Evolutionary conservation across 345 rosid genomes (phyloP).

Genomic region (Pseudoturritis turrita): DNA sequence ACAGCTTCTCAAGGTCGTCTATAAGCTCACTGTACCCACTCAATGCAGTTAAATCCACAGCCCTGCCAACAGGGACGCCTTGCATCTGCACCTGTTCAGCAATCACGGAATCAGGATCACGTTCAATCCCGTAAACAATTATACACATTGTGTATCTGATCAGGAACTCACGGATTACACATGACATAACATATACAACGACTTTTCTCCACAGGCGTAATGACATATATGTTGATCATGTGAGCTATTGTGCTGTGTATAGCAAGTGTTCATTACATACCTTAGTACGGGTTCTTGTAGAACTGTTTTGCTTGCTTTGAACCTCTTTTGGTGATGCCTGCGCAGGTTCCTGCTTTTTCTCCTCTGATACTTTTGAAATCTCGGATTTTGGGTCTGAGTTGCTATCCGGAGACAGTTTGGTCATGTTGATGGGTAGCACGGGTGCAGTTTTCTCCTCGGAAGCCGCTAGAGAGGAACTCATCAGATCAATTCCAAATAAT

Average conservation of each 20-base stretch:
- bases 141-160: neutral
- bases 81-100: constrained; percentile 79
- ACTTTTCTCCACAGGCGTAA: neutral
- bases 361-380: constrained; percentile 44
- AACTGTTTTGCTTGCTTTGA: constrained; percentile 51
- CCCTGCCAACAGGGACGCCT: constrained; percentile 85
- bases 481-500: constrained; percentile 77
- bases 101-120: neutral
- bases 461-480: constrained; percentile 35
- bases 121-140: neutral
- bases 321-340: constrained; percentile 53
- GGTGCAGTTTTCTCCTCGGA: constrained; percentile 38
- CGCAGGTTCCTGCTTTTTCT: constrained; percentile 47
- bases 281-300: constrained; percentile 58
- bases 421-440: constrained; percentile 25
- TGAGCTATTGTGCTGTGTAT: neutral
- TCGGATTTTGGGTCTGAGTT: constrained; percentile 56
- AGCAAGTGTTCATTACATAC: constrained; percentile 39
- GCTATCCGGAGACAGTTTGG: constrained; percentile 37
- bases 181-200: neutral
- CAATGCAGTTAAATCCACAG: constrained; percentile 63
- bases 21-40: constrained; percentile 70
- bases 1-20: constrained; percentile 73
- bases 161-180: neutral
- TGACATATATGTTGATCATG: neutral